These are phyloP conservation scores for Trichoderma citrinoviride DNA, from an alignment of 2,329 filamentous ascomycete genomes.

Conservation along the genomic window DNA sequence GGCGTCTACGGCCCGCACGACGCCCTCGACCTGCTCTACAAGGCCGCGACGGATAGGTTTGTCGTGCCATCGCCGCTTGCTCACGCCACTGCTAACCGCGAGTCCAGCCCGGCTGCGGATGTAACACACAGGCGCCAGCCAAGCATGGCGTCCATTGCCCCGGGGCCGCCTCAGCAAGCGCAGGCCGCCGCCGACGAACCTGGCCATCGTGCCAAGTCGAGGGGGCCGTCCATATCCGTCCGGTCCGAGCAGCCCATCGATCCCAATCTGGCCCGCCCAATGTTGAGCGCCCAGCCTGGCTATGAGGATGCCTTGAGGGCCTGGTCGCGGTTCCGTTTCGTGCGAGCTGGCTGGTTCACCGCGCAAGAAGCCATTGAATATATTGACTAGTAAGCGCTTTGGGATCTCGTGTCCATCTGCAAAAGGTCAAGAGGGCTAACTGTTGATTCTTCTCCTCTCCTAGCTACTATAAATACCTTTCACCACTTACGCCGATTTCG, in stretches of 20 bases:
- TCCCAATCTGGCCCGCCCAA: conserved; percentile 44
- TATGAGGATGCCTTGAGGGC: conserved; percentile 72
- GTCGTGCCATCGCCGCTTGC: conserved; percentile 28
- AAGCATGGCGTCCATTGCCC: conserved; percentile 30
- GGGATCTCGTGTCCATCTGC: neutral
- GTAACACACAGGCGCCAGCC: conserved; percentile 34
- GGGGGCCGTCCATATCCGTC: conserved; percentile 22
- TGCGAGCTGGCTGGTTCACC: conserved; percentile 95
- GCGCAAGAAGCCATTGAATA: conserved; percentile 90
- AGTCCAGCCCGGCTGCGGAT: conserved; percentile 26
- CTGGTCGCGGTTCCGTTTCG: conserved; percentile 92
- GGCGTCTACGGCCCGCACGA: conserved; percentile 91
- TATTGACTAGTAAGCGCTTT: conserved; percentile 72
- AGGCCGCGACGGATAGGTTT: conserved; percentile 69
- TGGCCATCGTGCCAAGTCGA: conserved; percentile 5
- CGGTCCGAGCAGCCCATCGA: conserved; percentile 42
- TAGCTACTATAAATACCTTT: conserved; percentile 87
- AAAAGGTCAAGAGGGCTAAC: neutral
- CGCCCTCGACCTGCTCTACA: conserved; percentile 85
- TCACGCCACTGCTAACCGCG: conserved; percentile 14
- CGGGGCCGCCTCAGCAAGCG: conserved; percentile 24
- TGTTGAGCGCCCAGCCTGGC: conserved; percentile 49
- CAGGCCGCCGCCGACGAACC: neutral
- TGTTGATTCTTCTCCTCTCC: neutral
- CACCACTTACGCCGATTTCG: conserved; percentile 89